Base-by-base conservation (phyloP, 257 asterid species). In the Solanum etuberosum region DNA sequence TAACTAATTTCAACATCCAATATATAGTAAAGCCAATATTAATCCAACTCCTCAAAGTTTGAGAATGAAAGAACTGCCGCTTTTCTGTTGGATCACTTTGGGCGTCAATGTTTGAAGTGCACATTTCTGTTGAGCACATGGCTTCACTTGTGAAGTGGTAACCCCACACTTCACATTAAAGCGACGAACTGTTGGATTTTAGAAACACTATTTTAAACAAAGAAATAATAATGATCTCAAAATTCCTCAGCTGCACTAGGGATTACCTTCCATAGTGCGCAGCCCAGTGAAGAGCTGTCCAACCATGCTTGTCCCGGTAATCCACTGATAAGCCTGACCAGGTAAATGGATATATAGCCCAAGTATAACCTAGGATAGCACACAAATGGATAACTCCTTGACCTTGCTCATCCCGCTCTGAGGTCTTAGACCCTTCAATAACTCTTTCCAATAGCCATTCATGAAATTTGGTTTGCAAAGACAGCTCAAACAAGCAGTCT, bases 271-370 rank as follows among this genome's bases (percentile, higher is more conserved):
- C 99, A 89, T 89, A 91, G 92, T 89, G 93, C 35, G 99, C 99
- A 83, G 99, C 99, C 98, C 98, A 96, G 85, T 97, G 99, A 89
- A 97, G 93, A 83, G 99, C 97, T 12, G 99, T 95, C 99, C 99
- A 96, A 86, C 99, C 99, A 86, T 35, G 88, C 90, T 95, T 96
- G 91, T 97, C 99, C 88, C 99, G 94, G 89, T 94, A 95, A 92
- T 97, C 98, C 91, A 97, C 34, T 7, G 99, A 95, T 88, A 97
- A 89, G 65, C 98, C 98, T 35, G 99, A 92, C 91, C 93, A 94
- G 20, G 96, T 91, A 88, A 89, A 97, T 20, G 94, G 99, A 90
- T 92, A 89, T 78, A 96, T 92, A 84, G 96, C 96, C 99, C 99
- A 97, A 21, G 96, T 91, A 91, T 97, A 97, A 85, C 97, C 98